Evolutionary conservation across 2,329 filamentous ascomycete species (phyloP), one percentile per base, ranked within the genome.

Genomic region (Sporothrix humicola): DNA sequence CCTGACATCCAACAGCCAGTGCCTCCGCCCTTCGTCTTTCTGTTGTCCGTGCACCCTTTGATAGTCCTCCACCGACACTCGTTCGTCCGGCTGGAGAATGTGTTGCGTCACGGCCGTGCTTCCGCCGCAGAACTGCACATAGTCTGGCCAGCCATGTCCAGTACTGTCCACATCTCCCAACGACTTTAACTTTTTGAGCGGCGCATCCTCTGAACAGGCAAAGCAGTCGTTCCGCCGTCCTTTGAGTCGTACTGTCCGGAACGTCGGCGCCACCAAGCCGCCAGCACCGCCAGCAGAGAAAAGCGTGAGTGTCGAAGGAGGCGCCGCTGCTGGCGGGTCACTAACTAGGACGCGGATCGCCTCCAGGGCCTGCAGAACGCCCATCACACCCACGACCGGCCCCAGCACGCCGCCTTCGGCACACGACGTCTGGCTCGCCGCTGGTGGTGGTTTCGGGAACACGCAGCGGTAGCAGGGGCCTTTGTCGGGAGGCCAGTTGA

Each of bases 401-500:
- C 96, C 96, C 1, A 99, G 79, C 9, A 99, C 94, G 0, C 96
- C 96, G 10, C 95, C 95, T 80, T 99, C 96, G 56, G 95, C 94
- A 79, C 96, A 99, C 74, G 91, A 94, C 1, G 93, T 86, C 0
- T 98, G 91, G 73, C 89, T 94, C 58, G 93, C 92, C 0, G 93
- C 89, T 0, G 95, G 94, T 0, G 96, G 95, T 0, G 96, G 95
- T 52, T 88, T 91, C 0, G 94, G 95, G 78, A 97, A 99, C 13
- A 98, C 88, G 79, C 96, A 99, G 58, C 96, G 88, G 82, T 99
- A 99, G 82, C 96, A 99, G 0, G 95, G 95, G 0, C 94, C 93
- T 0, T 92, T 91, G 8, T 85, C 83, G 0, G 93, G 89, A 1
- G 95, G 95, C 74, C 91, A 90, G 81, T 98, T 98, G 70, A 98